A percentile compares a stretch with the other conserved stretches of the same genome.
Conservation (phyloP, 2,329 filamentous ascomycete species). For the Zelopaecilomyces penicillatus region DNA sequence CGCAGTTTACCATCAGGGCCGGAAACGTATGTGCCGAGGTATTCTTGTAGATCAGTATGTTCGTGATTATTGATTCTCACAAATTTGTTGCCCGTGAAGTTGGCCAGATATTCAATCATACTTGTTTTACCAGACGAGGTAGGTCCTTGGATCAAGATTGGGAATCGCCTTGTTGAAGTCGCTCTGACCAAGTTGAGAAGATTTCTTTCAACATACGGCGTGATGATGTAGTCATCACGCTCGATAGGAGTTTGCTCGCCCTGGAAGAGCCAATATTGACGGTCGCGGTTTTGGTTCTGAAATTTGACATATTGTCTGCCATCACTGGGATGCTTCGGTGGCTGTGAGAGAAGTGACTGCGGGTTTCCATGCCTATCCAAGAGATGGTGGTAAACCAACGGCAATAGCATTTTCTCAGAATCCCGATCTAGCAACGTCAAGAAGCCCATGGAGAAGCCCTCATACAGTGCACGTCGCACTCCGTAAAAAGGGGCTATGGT, state of each 20-base stretch:
- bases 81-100: constrained; percentile 91
- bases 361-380: constrained; percentile 60
- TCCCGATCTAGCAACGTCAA: constrained; percentile 76
- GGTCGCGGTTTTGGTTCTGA: constrained; percentile 50
- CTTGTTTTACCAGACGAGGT: constrained; percentile 98
- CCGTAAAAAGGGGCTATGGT: constrained; percentile 80
- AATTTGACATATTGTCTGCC: constrained; percentile 74
- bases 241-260: constrained; percentile 57
- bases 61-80: constrained; percentile 99
- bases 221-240: constrained; percentile 89
- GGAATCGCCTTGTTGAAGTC: constrained; percentile 84
- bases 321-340: constrained; percentile 68
- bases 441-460: constrained; percentile 98
- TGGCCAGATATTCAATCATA: constrained; percentile 99
- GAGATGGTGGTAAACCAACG: constrained; percentile 72
- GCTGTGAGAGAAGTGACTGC: constrained; percentile 66
- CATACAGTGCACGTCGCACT: constrained; percentile 75
- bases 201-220: constrained; percentile 89
- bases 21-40: constrained; percentile 89
- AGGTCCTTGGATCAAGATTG: constrained; percentile 89
- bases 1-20: constrained; percentile 72
- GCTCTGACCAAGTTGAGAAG: constrained; percentile 90
- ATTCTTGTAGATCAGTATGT: constrained; percentile 96
- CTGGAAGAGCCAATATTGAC: constrained; percentile 84
- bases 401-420: constrained; percentile 71